Evolutionary conservation across 176 grass and related monocot genomes (phyloP).

Genomic region (Cenchrus purpureus): DNA sequence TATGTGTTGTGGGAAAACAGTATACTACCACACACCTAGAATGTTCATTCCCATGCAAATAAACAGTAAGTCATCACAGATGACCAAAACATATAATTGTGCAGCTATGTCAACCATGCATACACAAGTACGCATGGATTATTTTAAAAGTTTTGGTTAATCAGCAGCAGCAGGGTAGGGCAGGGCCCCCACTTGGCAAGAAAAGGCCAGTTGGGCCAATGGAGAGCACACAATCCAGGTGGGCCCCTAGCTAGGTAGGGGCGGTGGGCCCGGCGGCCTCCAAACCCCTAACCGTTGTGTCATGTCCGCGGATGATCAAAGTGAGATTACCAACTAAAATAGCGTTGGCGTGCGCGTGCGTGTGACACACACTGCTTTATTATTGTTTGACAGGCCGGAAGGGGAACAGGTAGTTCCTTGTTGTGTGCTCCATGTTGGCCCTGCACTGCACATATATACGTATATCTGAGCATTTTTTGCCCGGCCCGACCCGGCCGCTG

Average conservation of each 20-base stretch:
- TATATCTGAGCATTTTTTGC: too few species aligned
- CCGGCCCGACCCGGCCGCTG: too few species aligned
- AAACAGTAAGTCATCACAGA: neutral
- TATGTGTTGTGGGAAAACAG: neutral
- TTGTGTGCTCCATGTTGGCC: slow-evolving; percentile 55
- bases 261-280: neutral
- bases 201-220: slow-evolving; percentile 24
- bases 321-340: slow-evolving; percentile 28
- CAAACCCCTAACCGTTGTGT: slow-evolving; percentile 6
- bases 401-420: slow-evolving; percentile 46
- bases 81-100: neutral
- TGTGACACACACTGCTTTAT: slow-evolving; percentile 10
- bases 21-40: neutral
- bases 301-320: neutral
- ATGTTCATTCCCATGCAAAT: slow-evolving; percentile 10
- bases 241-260: neutral
- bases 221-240: slow-evolving; percentile 6
- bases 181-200: neutral
- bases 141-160: neutral
- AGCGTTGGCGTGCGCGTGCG: slow-evolving; percentile 19
- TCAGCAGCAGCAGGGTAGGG: neutral
- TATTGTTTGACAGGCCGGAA: neutral
- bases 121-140: neutral
- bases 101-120: slow-evolving; percentile 30
- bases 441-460: slow-evolving; percentile 13